Evolutionary conservation across 1,284 basidiomycete genomes (phyloP).

Genomic region (Mycena sp.): DNA sequence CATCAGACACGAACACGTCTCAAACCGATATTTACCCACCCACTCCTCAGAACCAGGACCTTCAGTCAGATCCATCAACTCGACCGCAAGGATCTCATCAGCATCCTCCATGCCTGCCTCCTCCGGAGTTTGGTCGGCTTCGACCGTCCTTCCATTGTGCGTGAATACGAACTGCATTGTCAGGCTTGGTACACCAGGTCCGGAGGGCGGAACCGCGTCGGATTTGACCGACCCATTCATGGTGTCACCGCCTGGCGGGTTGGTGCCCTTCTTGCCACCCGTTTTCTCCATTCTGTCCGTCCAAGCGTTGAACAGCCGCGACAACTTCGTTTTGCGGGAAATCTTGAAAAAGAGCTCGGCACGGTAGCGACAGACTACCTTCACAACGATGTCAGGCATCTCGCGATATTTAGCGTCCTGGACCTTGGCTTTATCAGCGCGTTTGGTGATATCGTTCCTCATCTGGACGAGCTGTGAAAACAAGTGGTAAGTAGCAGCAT

Average conservation of each 20-base stretch:
- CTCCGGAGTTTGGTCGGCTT: constrained; percentile 83
- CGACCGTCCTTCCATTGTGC: constrained; percentile 76
- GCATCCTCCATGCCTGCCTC: constrained; percentile 85
- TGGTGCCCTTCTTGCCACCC: constrained; percentile 50
- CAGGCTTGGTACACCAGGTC: constrained; percentile 42
- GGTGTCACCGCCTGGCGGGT: constrained; percentile 34
- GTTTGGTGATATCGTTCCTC: constrained; percentile 80
- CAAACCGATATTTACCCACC: constrained; percentile 49
- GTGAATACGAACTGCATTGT: constrained; percentile 83
- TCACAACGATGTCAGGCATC: constrained; percentile 84
- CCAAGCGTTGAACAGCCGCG: constrained; percentile 85
- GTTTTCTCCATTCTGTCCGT: constrained; percentile 81
- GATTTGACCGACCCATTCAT: constrained; percentile 57
- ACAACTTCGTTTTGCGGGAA: constrained; percentile 84
- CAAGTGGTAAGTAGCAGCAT: constrained; percentile 17
- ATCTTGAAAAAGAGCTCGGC: constrained; percentile 91
- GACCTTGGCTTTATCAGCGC: constrained; percentile 75
- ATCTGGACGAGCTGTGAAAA: constrained; percentile 70
- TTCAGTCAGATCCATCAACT: constrained; percentile 86
- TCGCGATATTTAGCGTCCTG: constrained; percentile 82
- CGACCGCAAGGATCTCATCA: constrained; percentile 86
- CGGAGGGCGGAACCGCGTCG: constrained; percentile 50
- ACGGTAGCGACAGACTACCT: constrained; percentile 85
- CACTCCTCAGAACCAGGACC: constrained; percentile 66
- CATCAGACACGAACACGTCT: constrained; percentile 7